These are phyloP conservation scores for Emmonsiellopsis sp. DNA, from an alignment of 2,329 filamentous ascomycete species.

Conservation along the genomic window DNA sequence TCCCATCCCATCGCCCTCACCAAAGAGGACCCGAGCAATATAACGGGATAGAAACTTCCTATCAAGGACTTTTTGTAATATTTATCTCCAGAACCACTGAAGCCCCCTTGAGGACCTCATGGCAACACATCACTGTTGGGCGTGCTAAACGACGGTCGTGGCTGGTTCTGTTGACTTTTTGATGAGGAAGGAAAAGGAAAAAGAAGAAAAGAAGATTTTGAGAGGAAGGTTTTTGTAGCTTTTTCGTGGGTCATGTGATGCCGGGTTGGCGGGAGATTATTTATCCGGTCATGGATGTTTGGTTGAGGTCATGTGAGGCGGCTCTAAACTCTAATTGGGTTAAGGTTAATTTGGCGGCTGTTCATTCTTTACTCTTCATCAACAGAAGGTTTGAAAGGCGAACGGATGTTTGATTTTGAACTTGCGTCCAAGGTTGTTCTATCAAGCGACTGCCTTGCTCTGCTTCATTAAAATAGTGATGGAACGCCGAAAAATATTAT, in stretches of 20 bases:
- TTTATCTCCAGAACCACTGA: slow-evolving; percentile 57
- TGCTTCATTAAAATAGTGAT: too few species aligned
- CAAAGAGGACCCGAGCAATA: slow-evolving; percentile 50
- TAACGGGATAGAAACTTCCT: slow-evolving; percentile 62
- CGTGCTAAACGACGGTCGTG: slow-evolving; percentile 55
- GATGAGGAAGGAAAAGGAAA: slow-evolving; percentile 40
- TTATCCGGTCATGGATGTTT: slow-evolving; percentile 14
- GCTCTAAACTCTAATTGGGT: too few species aligned
- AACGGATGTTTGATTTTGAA: too few species aligned
- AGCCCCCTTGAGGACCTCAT: slow-evolving; percentile 43
- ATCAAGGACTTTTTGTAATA: slow-evolving; percentile 45
- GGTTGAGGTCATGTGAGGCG: too few species aligned
- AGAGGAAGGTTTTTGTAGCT: slow-evolving; percentile 19
- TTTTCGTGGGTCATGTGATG: slow-evolving; percentile 21
- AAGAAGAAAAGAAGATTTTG: slow-evolving; percentile 16
- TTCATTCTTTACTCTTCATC: too few species aligned
- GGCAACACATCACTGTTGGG: slow-evolving; percentile 59
- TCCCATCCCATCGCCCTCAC: slow-evolving; percentile 60
- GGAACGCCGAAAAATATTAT: too few species aligned
- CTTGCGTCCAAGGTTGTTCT: too few species aligned
- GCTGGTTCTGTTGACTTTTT: slow-evolving; percentile 57
- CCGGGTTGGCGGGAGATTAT: slow-evolving; percentile 9
- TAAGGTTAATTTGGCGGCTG: too few species aligned
- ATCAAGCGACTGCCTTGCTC: too few species aligned
- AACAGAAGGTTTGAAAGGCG: too few species aligned